Base-by-base conservation (phyloP, 768 basidiomycete genomes). In the Phylloporus sp. region DNA sequence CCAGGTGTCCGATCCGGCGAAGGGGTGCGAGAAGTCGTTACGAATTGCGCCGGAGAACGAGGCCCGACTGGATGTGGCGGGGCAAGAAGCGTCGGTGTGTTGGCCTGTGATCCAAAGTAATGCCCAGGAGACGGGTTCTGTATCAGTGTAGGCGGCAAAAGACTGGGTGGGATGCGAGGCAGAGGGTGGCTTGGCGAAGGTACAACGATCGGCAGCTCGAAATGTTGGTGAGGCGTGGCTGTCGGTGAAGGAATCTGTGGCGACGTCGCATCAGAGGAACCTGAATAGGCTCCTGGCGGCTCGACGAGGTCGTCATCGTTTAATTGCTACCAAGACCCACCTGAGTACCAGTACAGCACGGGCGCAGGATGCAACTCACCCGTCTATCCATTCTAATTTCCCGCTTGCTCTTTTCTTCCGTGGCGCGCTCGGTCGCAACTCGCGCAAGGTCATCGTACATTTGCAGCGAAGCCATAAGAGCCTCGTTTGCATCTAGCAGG, bases 391-490 rank as follows among this genome's bases (percentile, higher is more conserved):
- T 77, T 53, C 75, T 75, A 3, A 70, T 73, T 33, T 91, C 86
- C 52, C 74, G 80, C 58, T 73, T 74, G 60, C 89, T 92, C 49
- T 80, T 70, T 55, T 90, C 82, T 55, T 88, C 77, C 3, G 78
- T 76, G 38, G 58, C 62, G 50, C 69, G 72, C 42, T 72, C 82
- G 28, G 74, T 61, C 13, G 76, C 88, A 15, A 90, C 72, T 18
- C 82, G 72, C 52, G 83, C 75, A 28, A 91, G 69, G 57, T 95
- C 90, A 10, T 91, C 85, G 55, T 91, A 83, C 58, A 87, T 79
- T 41, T 75, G 71, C 47, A 93, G 62, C 3, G 81, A 85, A 29
- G 79, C 81, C 3, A 82, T 51, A 21, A 94, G 73, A 36, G 81
- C 81, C 43, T 74, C 82, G 60, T 93, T 84, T 6, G 90, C 85